Base-by-base conservation (phyloP, 176 grass and related monocot genomes). In the Hyparrhenia diplandra region DNA sequence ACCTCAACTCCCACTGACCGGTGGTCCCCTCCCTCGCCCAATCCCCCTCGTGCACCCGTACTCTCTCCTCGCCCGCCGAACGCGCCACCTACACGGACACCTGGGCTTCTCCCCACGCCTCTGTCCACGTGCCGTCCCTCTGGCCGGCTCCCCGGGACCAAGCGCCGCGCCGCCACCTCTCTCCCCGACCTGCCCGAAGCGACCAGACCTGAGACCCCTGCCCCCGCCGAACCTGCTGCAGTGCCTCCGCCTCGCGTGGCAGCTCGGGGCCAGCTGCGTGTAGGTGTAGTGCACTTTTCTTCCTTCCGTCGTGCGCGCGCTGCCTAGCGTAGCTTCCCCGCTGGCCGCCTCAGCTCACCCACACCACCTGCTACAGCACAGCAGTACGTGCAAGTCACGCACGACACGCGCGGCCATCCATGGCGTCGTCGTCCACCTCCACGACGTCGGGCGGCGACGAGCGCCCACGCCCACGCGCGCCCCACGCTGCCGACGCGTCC, bases 381-480 rank as follows among this genome's bases (percentile, higher is more conserved):
- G 39, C 10, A 10, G 52, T 55, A n/a, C 21, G 3, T 55, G 25
- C 67, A 70, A 14, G 39, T 16, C n/a, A 27, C 37, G 37, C 12
- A 7, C 6, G 35, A 6, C 68, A 14, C 39, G 27, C 39, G 13
- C 76, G 24, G 74, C 49, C 60, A 81, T 85, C 49, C 49, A 81
- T 85, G 82, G 71, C 74, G 6, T 91, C 89, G 8, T 90, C 89
- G 8, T 90, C 89, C 71, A 73, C 92, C 31, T 81, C 82, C 76
- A 30, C 84, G 23, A 63, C 80, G 61, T 88, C 86, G 10, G 82
- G 57, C 32, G 82, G 87, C 21, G 92, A 88, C 20, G 89, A 89
- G 29, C 78, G 83, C 42, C 55, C 29, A 21, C 20, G 64, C 34
- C 63, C 43, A 21, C 20, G 64, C 34, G 74, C 31, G 60, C 45